These are phyloP conservation scores for Ophiocordyceps camponoti-floridani DNA, from an alignment of 2,329 filamentous ascomycete species.

Conservation along the genomic window DNA sequence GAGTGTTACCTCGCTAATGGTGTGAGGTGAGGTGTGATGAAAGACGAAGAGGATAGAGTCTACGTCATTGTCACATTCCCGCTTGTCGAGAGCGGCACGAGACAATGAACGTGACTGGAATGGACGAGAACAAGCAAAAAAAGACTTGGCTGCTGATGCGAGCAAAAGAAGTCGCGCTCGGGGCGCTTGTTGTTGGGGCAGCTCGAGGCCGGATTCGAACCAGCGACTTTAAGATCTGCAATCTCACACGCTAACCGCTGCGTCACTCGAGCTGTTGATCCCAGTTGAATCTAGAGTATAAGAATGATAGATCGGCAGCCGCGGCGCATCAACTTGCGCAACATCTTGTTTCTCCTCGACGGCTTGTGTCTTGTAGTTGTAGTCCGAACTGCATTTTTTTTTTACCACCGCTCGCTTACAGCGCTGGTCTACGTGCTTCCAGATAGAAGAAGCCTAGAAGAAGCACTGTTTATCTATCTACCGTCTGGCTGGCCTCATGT, in stretches of 20 bases:
- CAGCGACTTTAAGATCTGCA: slow-evolving; percentile 8
- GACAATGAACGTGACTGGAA: not conserved
- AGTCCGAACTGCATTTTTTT: too few relatives aligned
- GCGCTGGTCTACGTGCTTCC: too few relatives aligned
- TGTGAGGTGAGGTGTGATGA: too few relatives aligned
- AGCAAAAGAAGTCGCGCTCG: slow-evolving; percentile 1
- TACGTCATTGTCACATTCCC: too few relatives aligned
- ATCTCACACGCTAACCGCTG: slow-evolving; percentile 8
- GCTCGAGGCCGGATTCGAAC: slow-evolving; percentile 8
- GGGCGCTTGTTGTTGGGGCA: not conserved
- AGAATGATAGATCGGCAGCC: not conserved
- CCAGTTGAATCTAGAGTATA: not conserved
- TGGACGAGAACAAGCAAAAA: not conserved
- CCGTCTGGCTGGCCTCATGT: slow-evolving; percentile 21
- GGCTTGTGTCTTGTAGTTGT: too few relatives aligned
- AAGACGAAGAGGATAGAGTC: too few relatives aligned
- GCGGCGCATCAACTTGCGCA: not conserved
- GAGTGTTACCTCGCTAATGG: too few relatives aligned
- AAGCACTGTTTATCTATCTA: not conserved
- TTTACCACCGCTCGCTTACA: too few relatives aligned
- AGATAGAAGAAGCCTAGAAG: not conserved
- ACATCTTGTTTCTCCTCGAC: not conserved
- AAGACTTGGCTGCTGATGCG: not conserved
- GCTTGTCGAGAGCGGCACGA: not conserved
- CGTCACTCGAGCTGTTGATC: slow-evolving; percentile 5